Conservation (phyloP, 306 rosid genomes). For the Ormosia semicastrata region DNA sequence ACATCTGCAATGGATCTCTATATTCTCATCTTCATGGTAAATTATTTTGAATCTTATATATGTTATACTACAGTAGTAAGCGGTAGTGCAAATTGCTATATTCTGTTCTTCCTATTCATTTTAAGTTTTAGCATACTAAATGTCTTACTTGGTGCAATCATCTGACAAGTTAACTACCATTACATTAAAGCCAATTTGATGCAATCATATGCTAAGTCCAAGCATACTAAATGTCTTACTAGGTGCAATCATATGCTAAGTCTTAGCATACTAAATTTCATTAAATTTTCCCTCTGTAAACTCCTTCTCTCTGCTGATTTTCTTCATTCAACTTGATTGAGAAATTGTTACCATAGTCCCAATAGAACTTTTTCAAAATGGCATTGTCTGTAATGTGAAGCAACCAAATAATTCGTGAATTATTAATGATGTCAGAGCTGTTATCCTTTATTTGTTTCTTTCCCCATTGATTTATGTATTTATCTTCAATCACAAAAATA, state of each 20-base stretch:
- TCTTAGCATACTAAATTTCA: neutral
- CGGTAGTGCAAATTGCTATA: neutral
- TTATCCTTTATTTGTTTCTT: too few species aligned
- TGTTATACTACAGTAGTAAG: neutral
- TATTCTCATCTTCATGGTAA: slow-evolving; percentile 72
- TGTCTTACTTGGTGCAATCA: neutral
- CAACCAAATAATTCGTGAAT: too few species aligned
- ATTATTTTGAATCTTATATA: neutral
- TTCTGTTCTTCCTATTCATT: neutral
- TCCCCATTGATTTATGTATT: too few species aligned
- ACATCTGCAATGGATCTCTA: slow-evolving; percentile 70
- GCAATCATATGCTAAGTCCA: neutral
- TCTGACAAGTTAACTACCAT: neutral
- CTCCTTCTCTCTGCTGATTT: too few species aligned
- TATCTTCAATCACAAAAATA: too few species aligned
- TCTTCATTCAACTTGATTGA: too few species aligned
- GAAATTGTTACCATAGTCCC: too few species aligned
- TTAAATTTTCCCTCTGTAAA: too few species aligned
- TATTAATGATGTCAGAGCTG: too few species aligned
- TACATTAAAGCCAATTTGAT: neutral
- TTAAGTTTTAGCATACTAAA: neutral
- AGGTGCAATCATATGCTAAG: neutral
- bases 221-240: neutral
- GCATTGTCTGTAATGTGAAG: too few species aligned
- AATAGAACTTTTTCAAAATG: too few species aligned